A percentile compares a stretch with the other conserved stretches of the same genome.
These are phyloP conservation scores for Protomyces lactucae-debilis DNA, from an alignment of 1,139 yeast genomes.

Conservation along the genomic window DNA sequence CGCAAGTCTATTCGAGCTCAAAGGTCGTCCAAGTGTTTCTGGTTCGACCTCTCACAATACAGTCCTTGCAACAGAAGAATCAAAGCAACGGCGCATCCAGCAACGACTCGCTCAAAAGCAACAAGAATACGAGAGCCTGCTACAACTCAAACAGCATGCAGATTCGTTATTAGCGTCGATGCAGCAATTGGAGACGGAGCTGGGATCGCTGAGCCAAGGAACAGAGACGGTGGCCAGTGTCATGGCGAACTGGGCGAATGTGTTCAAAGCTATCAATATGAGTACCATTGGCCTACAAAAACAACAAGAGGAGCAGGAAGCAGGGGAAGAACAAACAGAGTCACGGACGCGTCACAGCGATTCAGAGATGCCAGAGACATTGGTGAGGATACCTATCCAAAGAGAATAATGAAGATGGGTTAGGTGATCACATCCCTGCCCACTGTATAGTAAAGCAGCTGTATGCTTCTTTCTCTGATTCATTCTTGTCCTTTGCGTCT, in stretches of 20 bases:
- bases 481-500: not conserved
- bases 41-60: too few species aligned
- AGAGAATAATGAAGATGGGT: constrained; percentile 37
- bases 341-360: constrained; percentile 37
- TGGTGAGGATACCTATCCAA: constrained; percentile 54
- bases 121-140: constrained; percentile 51
- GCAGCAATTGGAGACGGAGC: constrained; percentile 48
- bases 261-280: constrained; percentile 58
- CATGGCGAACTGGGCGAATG: constrained; percentile 63
- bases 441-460: constrained; percentile 62
- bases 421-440: constrained; percentile 66
- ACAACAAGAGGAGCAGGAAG: constrained; percentile 47
- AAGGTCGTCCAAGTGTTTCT: not conserved
- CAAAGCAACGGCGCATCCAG: not conserved
- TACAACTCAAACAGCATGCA: constrained; percentile 50
- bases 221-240: constrained; percentile 47
- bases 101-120: constrained; percentile 42
- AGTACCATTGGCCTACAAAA: constrained; percentile 47
- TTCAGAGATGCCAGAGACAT: constrained; percentile 56
- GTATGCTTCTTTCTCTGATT: constrained; percentile 29
- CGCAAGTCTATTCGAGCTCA: not conserved
- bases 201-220: constrained; percentile 53
- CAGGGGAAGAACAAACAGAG: constrained; percentile 44
- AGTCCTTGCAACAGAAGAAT: not conserved
- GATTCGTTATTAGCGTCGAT: constrained; percentile 48